A percentile compares a stretch with the other conserved stretches of the same genome.
Conservation (phyloP, 2,329 filamentous ascomycete species). For the Epichloe coenophiala region DNA sequence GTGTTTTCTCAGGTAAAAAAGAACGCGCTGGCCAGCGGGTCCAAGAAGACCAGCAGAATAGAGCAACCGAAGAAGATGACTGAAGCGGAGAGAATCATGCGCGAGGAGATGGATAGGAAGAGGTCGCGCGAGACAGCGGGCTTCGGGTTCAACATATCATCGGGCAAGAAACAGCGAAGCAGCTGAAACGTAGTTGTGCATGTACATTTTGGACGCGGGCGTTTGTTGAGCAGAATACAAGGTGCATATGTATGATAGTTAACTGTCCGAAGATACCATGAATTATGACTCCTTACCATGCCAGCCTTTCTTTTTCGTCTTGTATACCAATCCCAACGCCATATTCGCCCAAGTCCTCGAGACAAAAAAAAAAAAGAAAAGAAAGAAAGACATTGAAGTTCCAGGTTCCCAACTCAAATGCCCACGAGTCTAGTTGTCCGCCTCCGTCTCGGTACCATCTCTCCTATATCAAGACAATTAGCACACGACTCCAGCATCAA, state of each 20-base stretch:
- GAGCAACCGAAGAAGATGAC: constrained; percentile 71
- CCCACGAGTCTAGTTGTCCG: constrained; percentile 19
- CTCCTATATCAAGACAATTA: constrained; percentile 28
- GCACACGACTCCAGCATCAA: background rate
- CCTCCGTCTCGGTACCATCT: constrained; percentile 41
- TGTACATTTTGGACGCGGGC: background rate
- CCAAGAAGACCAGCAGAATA: constrained; percentile 46
- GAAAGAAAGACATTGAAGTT: background rate
- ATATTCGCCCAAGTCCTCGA: background rate
- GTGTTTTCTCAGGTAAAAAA: constrained; percentile 62
- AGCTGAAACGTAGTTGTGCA: constrained; percentile 4
- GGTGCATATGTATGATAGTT: background rate
- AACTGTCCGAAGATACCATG: constrained; percentile 1
- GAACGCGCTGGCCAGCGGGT: constrained; percentile 48
- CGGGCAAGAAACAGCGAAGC: constrained; percentile 38
- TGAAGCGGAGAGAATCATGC: constrained; percentile 81
- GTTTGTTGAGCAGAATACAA: background rate
- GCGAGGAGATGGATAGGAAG: constrained; percentile 64
- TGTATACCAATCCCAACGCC: background rate
- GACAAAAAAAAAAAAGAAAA: background rate
- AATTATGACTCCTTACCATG: background rate
- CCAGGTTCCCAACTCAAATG: background rate
- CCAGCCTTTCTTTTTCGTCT: background rate
- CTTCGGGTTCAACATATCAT: constrained; percentile 32
- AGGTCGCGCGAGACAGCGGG: constrained; percentile 36